Percentiles rank a stretch among this genome's conserved stretches.
phyloP scores from a whole-genome alignment of 192 early-diverging fungal genomes.

The Backusella tuberculispora region DNA sequence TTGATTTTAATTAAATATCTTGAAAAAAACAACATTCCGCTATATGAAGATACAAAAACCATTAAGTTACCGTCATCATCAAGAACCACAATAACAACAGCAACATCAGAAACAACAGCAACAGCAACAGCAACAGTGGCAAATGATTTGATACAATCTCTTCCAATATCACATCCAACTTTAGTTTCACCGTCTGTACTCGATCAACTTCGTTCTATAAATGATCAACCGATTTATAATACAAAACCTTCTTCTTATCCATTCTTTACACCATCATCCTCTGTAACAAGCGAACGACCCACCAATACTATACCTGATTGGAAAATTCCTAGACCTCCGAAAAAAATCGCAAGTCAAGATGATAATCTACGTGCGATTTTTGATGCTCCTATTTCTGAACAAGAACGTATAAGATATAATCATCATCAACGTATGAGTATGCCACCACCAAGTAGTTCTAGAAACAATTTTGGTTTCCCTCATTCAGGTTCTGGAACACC shows the following conservation, averaged over 20 bases:
- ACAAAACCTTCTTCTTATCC: neutral
- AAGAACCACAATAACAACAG: neutral
- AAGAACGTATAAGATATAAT: neutral
- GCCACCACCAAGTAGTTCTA: neutral
- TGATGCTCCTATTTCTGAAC: constrained; percentile 18
- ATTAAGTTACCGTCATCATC: neutral
- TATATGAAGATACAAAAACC: neutral
- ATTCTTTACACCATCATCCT: neutral
- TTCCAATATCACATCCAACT: neutral
- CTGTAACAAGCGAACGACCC: neutral
- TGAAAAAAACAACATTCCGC: neutral
- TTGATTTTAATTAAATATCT: neutral
- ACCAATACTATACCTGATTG: neutral
- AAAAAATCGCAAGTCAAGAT: too few species aligned
- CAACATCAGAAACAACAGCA: neutral
- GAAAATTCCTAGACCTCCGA: neutral
- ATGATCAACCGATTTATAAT: constrained; percentile 4
- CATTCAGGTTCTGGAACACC: neutral
- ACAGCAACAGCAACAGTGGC: neutral
- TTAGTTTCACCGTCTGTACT: neutral
- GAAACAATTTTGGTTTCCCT: neutral
- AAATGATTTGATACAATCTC: neutral
- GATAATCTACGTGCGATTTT: constrained; percentile 17
- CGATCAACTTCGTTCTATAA: neutral
- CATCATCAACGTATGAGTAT: constrained; percentile 15